A percentile compares a stretch with the other conserved stretches of the same genome.
These are phyloP conservation scores for Artemisia argyi DNA, from an alignment of 129 eudicot species.

Conservation along the genomic window DNA sequence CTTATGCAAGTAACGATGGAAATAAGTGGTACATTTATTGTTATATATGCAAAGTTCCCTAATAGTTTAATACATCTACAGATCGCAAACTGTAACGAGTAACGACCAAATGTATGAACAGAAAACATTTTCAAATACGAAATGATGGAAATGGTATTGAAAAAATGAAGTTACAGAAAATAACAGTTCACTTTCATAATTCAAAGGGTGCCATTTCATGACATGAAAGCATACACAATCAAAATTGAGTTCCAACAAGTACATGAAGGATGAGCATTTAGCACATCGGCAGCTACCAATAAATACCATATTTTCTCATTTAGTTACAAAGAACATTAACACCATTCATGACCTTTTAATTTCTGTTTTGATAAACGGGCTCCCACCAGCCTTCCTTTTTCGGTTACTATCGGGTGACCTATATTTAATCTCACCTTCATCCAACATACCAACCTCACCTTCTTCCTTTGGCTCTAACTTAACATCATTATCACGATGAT, in stretches of 20 bases:
- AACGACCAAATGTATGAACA: too few species aligned
- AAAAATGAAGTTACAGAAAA: neutral
- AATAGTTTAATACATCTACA: too few species aligned
- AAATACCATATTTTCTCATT: conserved; percentile 29
- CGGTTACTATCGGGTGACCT: conserved; percentile 39
- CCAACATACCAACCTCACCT: conserved; percentile 42
- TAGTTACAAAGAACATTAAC: conserved; percentile 23
- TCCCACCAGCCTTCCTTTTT: conserved; percentile 66
- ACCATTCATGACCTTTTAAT: conserved; percentile 21
- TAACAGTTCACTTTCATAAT: conserved; percentile 18
- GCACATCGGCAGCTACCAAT: conserved; percentile 25
- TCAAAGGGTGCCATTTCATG: conserved; percentile 30
- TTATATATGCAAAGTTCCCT: too few species aligned
- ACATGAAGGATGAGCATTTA: conserved; percentile 21
- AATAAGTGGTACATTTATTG: too few species aligned
- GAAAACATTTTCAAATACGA: neutral
- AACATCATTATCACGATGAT: conserved; percentile 17
- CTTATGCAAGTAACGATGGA: too few species aligned
- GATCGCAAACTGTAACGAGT: too few species aligned
- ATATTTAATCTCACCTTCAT: conserved; percentile 21
- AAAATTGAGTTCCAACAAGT: conserved; percentile 26
- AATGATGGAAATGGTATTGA: neutral
- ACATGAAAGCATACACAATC: conserved; percentile 26
- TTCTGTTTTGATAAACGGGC: conserved; percentile 32
- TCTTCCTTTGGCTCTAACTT: conserved; percentile 42